Evolutionary conservation across 495 filamentous ascomycete species (phyloP), one percentile per base, ranked within the genome.

Genomic region (Monascus purpureus): DNA sequence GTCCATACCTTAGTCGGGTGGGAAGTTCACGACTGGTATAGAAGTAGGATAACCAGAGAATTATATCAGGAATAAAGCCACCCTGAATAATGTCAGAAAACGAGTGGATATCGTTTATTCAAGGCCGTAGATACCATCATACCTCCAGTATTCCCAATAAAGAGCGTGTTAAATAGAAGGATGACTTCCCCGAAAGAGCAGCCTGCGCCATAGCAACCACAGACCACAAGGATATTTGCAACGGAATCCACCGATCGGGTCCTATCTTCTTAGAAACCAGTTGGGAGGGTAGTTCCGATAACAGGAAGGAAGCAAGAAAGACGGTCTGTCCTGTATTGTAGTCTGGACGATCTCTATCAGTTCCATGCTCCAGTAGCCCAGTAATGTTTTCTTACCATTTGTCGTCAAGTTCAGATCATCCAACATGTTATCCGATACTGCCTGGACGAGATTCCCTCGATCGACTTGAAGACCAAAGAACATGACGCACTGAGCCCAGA

Each of bases 201-300:
- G 70, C 70, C 46, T 86, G 80, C 3, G 57, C 55, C 25, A 57
- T 58, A 0, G 79, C 75, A 7, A 84, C 74, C 3, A 82, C 43
- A 18, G 71, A 76, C 78, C 81, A 88, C 0, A 74, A 55, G 0
- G 77, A 54, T 55, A 86, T 85, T 45, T 85, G 79, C 12, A 72
- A 53, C 0, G 81, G 80, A 25, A 88, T 83, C 77, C 81, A 87
- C 6, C 68, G 65, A 50, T 87, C 81, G 1, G 81, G 79, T 0
- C 82, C 82, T 13, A 84, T 39, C 42, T 62, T 63, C 47, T 84
- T 82, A 20, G 57, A 64, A 12, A 81, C 50, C 1, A 82, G 55
- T 40, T 82, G 77, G 0, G 75, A 80, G 0, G 77, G 77, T 9
- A 82, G 50, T 36, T 82, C 76, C 0, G 77, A 72, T 8, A 57